Evolutionary conservation across 169 alveolate species (phyloP).

Genomic region (Theileria orientalis): DNA sequence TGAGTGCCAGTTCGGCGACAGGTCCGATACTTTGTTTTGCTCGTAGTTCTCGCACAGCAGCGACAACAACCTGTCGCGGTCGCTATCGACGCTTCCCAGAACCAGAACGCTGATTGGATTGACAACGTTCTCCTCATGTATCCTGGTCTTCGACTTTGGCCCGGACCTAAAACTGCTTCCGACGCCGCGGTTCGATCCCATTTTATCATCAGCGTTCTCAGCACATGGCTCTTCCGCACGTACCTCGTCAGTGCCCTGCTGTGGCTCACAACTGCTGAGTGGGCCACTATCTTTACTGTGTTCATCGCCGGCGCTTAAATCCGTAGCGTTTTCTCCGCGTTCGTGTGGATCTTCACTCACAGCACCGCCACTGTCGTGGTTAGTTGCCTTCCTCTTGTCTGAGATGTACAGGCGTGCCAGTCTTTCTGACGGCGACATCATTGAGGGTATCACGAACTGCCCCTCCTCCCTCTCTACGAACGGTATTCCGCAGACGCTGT

Average conservation of each 20-base stretch:
- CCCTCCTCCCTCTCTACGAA: conserved; percentile 30
- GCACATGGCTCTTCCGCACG: too few species aligned
- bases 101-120: conserved; percentile 37
- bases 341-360: neutral
- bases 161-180: neutral
- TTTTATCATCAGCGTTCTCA: neutral
- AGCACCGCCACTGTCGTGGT: neutral
- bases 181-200: neutral
- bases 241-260: neutral
- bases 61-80: conserved; percentile 17
- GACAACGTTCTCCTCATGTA: neutral
- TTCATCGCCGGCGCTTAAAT: neutral
- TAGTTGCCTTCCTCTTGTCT: neutral
- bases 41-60: conserved; percentile 9
- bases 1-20: conserved; percentile 60
- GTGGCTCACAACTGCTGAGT: neutral
- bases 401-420: conserved; percentile 47
- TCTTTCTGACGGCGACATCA: conserved; percentile 48
- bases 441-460: conserved; percentile 25
- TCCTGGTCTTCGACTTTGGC: neutral
- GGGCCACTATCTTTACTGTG: neutral
- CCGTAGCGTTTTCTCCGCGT: neutral
- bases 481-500: conserved; percentile 49
- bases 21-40: neutral
- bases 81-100: conserved; percentile 44